Evolutionary conservation across 768 basidiomycete species (phyloP), one percentile per base, ranked within the genome.

Genomic region (Suillus bovinus): DNA sequence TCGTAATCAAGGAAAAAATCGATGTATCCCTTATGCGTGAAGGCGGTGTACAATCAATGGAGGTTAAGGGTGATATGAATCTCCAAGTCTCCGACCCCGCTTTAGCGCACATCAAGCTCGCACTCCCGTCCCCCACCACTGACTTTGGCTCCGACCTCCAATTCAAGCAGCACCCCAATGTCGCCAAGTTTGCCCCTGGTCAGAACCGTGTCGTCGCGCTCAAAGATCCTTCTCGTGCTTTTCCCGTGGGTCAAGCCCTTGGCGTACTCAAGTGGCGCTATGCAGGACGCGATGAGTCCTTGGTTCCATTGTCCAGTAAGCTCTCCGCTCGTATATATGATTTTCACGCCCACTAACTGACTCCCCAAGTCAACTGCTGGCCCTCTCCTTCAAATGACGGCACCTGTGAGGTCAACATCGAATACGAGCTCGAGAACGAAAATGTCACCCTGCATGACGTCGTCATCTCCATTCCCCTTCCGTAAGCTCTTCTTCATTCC

Each of bases 111-210:
- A 76, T 97, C 71, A 85, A 84, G 55, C 80, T 98, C 60, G 77
- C 80, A 17, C 84, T 98, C 27, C 76, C 82, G 0, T 76, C 85
- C 0, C 76, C 85, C 20, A 75, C 84, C 16, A 78, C 80, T 13
- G 84, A 86, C 64, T 84, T 88, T 61, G 87, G 82, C 60, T 84
- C 83, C 56, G 87, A 84, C 42, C 77, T 98, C 47, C 94, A 96
- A 74, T 97, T 96, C 84, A 98, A 98, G 77, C 94, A 97, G 68
- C 97, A 98, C 70, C 96, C 96, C 8, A 90, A 97, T 63, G 91
- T 98, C 16, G 91, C 87, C 63, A 96, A 94, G 77, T 93, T 96
- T 64, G 80, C 78, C 0, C 86, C 88, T 13, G 85, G 86, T 63
- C 77, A 79, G 74, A 89, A 84, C 4, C 81, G 91, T 42, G 74